Conservation (phyloP, 2,329 filamentous ascomycete genomes). For the Colletotrichum costaricense region DNA sequence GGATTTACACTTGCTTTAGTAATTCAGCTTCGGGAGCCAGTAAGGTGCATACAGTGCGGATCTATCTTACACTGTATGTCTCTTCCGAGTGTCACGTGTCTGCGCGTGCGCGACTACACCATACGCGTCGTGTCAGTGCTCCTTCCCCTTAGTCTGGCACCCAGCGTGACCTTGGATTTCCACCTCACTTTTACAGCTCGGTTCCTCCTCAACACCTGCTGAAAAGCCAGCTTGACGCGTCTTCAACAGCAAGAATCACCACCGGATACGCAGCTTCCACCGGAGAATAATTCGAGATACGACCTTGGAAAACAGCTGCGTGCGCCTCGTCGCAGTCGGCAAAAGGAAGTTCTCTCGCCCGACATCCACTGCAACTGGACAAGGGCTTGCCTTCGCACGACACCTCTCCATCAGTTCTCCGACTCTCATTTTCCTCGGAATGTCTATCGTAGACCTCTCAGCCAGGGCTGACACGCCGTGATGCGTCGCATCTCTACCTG, state of each 20-base stretch:
- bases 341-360: slow-evolving; percentile 59
- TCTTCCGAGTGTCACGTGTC: slow-evolving; percentile 41
- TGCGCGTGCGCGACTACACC: slow-evolving; percentile 21
- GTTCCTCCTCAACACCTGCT: background rate
- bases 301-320: slow-evolving; percentile 37
- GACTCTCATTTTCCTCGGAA: slow-evolving; percentile 77
- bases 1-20: background rate
- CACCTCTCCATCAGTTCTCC: slow-evolving; percentile 86
- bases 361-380: slow-evolving; percentile 12
- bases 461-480: slow-evolving; percentile 50
- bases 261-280: background rate
- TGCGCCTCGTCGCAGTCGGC: slow-evolving; percentile 37
- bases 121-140: background rate
- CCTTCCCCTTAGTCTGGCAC: background rate
- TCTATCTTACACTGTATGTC: background rate
- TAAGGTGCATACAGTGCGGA: background rate
- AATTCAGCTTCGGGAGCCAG: background rate
- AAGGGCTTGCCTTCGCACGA: slow-evolving; percentile 65
- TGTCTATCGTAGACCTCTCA: slow-evolving; percentile 63
- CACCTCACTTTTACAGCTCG: background rate
- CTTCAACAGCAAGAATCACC: background rate
- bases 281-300: slow-evolving; percentile 45
- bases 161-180: background rate
- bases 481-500: slow-evolving; percentile 73
- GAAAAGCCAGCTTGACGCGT: background rate